These are phyloP conservation scores for Eustoma russellianum DNA, from an alignment of 257 asterid species.

Conservation along the genomic window DNA sequence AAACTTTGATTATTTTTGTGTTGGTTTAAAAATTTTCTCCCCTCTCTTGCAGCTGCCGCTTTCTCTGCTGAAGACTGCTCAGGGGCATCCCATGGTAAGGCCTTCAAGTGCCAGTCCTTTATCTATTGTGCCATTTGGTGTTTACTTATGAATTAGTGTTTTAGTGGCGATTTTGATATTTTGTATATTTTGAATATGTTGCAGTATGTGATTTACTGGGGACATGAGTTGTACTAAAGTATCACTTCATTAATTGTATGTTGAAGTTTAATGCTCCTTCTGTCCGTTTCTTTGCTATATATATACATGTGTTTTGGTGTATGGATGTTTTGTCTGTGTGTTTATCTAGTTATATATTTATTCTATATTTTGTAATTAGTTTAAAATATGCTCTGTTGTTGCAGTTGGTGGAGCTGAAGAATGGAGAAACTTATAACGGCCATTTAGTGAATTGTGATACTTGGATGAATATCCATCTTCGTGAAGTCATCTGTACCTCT, in stretches of 20 bases:
- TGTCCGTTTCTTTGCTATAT: no score
- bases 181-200: no score
- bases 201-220: no score
- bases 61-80: constrained; percentile 88
- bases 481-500: constrained; percentile 96
- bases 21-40: not conserved
- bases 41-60: constrained; percentile 65
- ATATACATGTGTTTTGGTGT: no score
- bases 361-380: not conserved
- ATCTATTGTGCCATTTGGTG: not conserved
- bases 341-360: no score
- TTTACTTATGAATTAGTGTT: no score
- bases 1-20: not conserved
- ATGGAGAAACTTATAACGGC: constrained; percentile 95
- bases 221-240: no score
- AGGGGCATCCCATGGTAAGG: constrained; percentile 91
- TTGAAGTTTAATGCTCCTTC: no score
- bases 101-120: not conserved
- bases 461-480: constrained; percentile 99
- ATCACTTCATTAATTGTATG: no score
- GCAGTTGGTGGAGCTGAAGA: constrained; percentile 92
- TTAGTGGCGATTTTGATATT: no score
- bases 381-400: constrained; percentile 1
- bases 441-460: constrained; percentile 95
- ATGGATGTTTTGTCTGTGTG: no score